Conservation (phyloP, 2,329 filamentous ascomycete species). For the Knufia fluminis region DNA sequence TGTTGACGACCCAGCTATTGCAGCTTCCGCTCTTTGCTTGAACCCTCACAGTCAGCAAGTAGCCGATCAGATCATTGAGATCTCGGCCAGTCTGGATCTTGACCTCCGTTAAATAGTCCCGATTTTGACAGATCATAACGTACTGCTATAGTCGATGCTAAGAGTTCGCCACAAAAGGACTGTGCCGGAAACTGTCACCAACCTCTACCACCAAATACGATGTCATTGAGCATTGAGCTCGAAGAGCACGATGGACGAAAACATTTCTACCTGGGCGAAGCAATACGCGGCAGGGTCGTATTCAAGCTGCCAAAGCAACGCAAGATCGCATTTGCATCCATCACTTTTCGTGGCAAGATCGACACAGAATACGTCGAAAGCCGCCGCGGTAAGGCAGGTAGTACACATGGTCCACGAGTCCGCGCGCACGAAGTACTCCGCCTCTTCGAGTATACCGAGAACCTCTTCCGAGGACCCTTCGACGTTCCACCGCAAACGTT, state of each 20-base stretch:
- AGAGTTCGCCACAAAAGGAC: no score
- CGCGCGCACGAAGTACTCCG: neutral
- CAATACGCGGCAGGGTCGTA: neutral
- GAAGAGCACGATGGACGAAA: neutral
- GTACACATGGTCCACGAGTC: neutral
- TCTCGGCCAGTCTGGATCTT: no score
- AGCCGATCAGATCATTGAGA: no score
- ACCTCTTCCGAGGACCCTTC: conserved; percentile 4
- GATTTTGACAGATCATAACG: no score
- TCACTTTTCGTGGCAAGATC: conserved; percentile 8
- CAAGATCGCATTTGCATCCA: neutral
- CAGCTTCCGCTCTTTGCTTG: no score
- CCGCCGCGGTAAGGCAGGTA: neutral
- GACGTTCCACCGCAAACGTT: conserved; percentile 4
- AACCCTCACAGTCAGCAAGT: no score
- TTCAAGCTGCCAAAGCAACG: neutral
- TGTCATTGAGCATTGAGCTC: conserved; percentile 1
- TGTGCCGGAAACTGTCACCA: no score
- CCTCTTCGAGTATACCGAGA: neutral
- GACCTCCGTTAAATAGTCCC: no score
- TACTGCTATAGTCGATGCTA: no score
- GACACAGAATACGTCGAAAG: conserved; percentile 1
- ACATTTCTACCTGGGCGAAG: neutral
- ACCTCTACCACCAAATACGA: neutral
- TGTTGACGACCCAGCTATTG: no score